Base-by-base conservation (phyloP, 2,329 filamentous ascomycete genomes). In the Aureobasidium sp. region DNA sequence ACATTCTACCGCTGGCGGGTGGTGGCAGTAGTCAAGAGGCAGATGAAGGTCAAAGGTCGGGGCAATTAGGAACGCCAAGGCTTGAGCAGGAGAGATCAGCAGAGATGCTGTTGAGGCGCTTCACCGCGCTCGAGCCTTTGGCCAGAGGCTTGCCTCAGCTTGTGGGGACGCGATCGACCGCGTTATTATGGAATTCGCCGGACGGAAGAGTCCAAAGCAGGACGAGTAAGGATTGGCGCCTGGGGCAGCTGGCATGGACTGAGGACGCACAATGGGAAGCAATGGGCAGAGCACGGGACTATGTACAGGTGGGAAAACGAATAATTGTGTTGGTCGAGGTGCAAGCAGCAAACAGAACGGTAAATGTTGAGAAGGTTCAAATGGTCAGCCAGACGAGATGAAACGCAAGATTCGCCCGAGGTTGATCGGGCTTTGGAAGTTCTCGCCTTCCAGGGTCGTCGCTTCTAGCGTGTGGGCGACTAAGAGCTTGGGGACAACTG, bases 11-110 rank as follows among this genome's bases (percentile, higher is more conserved):
- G 54, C 31, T 31, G 54, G 35, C 29, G 42, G 54, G n/a, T 48
- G 54, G 42, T 33, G 17, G 37, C 22, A 42, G 33, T 52, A 42
- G 33, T 52, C 49, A 27, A 52, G 19, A 52, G 14, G 33, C 12
- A 37, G 40, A 47, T 5, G 31, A 27, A 37, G 40, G 31, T 33
- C 27, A 29, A 52, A 47, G 57, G 35, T 52, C 48, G 59, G 59
- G 59, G 47, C 59, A 47, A 61, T 40, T 61, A 54, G 59, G 59
- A 61, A 60, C 39, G 59, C 59, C 59, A 61, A 61, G 59, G 27
- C 31, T 14, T 24, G 37, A 44, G 39, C 37, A 53, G 40, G 37
- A 42, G 48, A 53, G 59, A 61, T 61, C 59, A 53, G 59, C 59
- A 45, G 47, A 53, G 37, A 40, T 54, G 40, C 42, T 59, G 54